Evolutionary conservation across 192 early-diverging fungal species (phyloP), one percentile per base, ranked within the genome.

Genomic region (Lunasporangiospora selenospora): DNA sequence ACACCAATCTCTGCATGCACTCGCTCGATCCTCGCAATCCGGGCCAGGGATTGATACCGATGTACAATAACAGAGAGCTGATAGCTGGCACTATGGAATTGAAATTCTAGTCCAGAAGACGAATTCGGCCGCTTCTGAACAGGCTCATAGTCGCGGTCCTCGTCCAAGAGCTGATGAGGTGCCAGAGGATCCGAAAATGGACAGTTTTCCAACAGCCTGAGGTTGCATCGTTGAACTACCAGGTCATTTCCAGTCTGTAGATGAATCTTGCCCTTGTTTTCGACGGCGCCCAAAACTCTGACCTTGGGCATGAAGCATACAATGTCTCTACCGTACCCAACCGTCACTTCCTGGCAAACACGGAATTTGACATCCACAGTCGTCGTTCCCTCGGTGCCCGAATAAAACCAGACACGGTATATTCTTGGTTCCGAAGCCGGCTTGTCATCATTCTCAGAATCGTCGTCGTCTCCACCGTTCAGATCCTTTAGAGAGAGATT

Each of bases 11-110:
- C 61, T 0, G 42, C 69, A 0, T 49, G 53, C 13, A 73, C 37
- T 10, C 60, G 54, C 16, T 73, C 69, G 12, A 73, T 73, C 42
- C 69, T 73, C 24, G 69, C 69, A 36, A 73, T 73, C 26, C 69
- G 53, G 3, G 69, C 27, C 18, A 73, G 31, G 10, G 60, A 49
- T 30, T 73, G 60, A 31, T 73, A 73, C 15, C 60, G 59, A 30
- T 73, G 69, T 3, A 45, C 69, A 21, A 63, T 37, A 4, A 73
- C 60, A 3, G 61, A 23, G 2, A 73, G 55, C 16, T 53, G 29
- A 27, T 73, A 63, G 41, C 63, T 61, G 3, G 32, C 13, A 2
- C 60, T 58, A 23, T 57, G 53, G 38, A 58, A 73, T 4, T 58
- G 54, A 29, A 62, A 73, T n/a, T 53, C 60, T 13, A 54, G 36